These are phyloP conservation scores for Canna indica DNA, from an alignment of 176 grass and related monocot species.

Conservation along the genomic window DNA sequence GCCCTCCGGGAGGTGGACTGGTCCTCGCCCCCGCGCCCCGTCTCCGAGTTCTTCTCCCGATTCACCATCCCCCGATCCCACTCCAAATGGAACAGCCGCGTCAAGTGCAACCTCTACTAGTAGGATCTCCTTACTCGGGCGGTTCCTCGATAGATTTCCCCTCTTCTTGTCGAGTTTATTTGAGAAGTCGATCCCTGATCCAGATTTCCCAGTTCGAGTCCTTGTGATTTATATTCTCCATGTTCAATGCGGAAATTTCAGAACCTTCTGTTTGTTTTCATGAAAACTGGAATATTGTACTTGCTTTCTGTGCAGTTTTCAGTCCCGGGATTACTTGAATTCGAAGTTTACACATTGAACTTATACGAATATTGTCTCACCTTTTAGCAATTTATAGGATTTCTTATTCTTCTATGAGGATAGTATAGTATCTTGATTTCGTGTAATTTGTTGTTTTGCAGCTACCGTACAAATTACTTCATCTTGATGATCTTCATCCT, in stretches of 20 bases:
- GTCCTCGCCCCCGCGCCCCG: slow-evolving; percentile 80
- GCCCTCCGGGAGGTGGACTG: slow-evolving; percentile 95
- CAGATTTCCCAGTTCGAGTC: background rate
- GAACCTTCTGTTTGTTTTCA: background rate
- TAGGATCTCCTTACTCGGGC: slow-evolving; percentile 27
- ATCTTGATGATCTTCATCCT: slow-evolving; percentile 14
- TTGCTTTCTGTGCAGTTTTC: background rate
- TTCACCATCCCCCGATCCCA: slow-evolving; percentile 94
- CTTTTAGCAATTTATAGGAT: too few species aligned
- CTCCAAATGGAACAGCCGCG: slow-evolving; percentile 97
- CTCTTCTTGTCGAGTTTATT: background rate
- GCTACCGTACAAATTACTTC: slow-evolving; percentile 61
- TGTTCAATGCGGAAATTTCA: too few species aligned
- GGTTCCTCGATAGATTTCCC: background rate
- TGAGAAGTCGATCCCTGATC: background rate
- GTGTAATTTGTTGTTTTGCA: slow-evolving; percentile 30
- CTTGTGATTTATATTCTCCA: background rate
- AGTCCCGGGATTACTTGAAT: background rate
- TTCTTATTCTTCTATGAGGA: too few species aligned
- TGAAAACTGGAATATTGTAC: background rate
- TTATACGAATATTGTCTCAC: too few species aligned
- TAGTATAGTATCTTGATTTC: background rate
- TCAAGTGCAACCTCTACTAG: slow-evolving; percentile 99
- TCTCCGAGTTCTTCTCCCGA: slow-evolving; percentile 95
- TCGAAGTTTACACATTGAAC: too few species aligned